Evolutionary conservation across 768 basidiomycete species (phyloP), one percentile per base, ranked within the genome.

Genomic region (Tubosaeta brunneosetosa): DNA sequence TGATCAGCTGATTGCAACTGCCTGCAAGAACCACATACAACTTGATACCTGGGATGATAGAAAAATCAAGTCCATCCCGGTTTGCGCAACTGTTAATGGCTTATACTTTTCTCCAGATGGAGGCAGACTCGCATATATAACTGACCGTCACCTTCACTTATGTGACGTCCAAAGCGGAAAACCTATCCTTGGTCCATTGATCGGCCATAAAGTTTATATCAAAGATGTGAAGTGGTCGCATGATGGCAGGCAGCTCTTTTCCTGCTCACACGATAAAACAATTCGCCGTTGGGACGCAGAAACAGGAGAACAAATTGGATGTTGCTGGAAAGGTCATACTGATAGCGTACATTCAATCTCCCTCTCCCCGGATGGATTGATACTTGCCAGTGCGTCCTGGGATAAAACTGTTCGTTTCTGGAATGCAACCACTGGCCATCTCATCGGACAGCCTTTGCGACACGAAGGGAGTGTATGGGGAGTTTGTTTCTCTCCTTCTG

Each of bases 401-500:
- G 53, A 54, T 11, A 0, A 16, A 2, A 46, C 53, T 33, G 44
- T 50, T 33, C 49, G 53, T 33, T 45, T 49, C 29, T 49, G 53
- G 53, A 17, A 41, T 3, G 16, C 50, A 11, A 14, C 26, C 11
- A 44, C 49, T 34, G 55, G 55, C 4, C 0, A 25, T 10, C 46
- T 45, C 3, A 14, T 51, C 6, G 47, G 51, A 38, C 32, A 26
- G 16, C 37, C 8, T 44, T 49, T 60, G 6, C 37, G 17, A 3
- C 52, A 57, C 26, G 5, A 13, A 2, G 0, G 0, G 4, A 2
- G 1, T 1, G 19, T 37, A 31, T 8, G 7, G 11, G 6, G 11
- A 0, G 43, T 53, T 17, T 16, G 2, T 14, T 53, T 59, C 34
- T 57, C 55, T 29, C 52, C n/a, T n/a, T n/a, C n/a, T n/a, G n/a